These are phyloP conservation scores for Martensiomyces pterosporus DNA, from an alignment of 192 early-diverging fungal species.

Conservation along the genomic window DNA sequence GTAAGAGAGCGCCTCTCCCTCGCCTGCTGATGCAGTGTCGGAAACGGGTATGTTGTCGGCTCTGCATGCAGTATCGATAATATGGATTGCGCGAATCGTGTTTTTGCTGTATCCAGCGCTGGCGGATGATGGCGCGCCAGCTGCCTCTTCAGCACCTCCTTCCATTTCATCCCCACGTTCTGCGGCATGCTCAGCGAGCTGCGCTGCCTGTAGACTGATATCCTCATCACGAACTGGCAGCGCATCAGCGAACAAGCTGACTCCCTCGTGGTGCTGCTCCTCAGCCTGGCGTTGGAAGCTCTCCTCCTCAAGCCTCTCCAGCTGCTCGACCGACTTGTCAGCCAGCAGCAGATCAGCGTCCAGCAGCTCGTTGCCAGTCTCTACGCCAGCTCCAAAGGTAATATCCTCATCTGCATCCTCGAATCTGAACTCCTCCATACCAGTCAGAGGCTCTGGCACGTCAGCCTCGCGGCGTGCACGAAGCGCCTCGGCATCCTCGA, in stretches of 20 bases:
- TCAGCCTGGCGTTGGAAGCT: slow-evolving; percentile 40
- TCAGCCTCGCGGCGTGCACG: slow-evolving; percentile 4
- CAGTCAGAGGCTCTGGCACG: slow-evolving; percentile 23
- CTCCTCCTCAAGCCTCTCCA: slow-evolving; percentile 48
- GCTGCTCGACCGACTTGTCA: slow-evolving; percentile 45
- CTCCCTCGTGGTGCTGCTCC: slow-evolving; percentile 25
- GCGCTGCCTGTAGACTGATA: slow-evolving; percentile 7
- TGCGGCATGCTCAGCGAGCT: slow-evolving; percentile 10
- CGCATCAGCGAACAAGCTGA: slow-evolving; percentile 29
- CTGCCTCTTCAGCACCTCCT: not conserved
- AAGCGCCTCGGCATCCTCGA: not conserved
- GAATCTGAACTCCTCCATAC: slow-evolving; percentile 24
- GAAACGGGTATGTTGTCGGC: slow-evolving; percentile 17
- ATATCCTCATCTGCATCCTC: slow-evolving; percentile 42
- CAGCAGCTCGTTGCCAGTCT: slow-evolving; percentile 20
- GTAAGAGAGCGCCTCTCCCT: slow-evolving; percentile 28
- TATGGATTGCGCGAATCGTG: slow-evolving; percentile 61
- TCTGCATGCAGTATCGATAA: slow-evolving; percentile 51
- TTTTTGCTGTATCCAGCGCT: slow-evolving; percentile 54
- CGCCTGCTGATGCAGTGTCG: slow-evolving; percentile 6
- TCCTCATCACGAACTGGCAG: slow-evolving; percentile 30
- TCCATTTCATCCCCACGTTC: not conserved
- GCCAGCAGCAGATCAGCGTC: slow-evolving; percentile 28
- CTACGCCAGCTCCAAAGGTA: slow-evolving; percentile 20
- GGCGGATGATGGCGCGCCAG: not conserved